These are phyloP conservation scores for Alternaria ventricosa DNA, from an alignment of 2,329 filamentous ascomycete genomes.

Conservation along the genomic window DNA sequence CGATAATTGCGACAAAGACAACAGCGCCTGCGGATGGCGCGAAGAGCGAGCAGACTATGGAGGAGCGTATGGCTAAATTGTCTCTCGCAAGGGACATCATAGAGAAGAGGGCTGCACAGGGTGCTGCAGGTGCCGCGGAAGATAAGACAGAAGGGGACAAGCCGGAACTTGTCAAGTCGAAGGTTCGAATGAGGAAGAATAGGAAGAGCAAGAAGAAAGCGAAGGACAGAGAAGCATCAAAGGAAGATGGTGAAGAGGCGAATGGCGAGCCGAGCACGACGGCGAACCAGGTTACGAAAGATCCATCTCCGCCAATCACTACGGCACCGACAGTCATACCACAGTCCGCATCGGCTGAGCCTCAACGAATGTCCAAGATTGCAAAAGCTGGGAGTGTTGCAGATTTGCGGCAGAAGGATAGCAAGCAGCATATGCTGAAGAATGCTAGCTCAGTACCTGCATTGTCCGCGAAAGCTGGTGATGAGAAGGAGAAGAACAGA, in stretches of 20 bases:
- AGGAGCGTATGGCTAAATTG: conserved; percentile 31
- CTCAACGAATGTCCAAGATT: conserved; percentile 18
- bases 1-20: conserved; percentile 11
- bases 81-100: conserved; percentile 23
- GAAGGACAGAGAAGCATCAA: conserved; percentile 26
- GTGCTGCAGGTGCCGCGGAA: conserved; percentile 1
- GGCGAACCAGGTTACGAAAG: conserved; percentile 7
- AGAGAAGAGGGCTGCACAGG: conserved; percentile 21
- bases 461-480: conserved; percentile 20
- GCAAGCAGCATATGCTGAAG: conserved; percentile 36
- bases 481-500: conserved; percentile 28
- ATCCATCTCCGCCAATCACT: conserved; percentile 5
- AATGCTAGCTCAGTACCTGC: conserved; percentile 35
- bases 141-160: conserved; percentile 9
- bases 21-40: conserved; percentile 5
- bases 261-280: conserved; percentile 15
- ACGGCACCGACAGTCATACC: neutral
- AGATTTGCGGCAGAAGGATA: conserved; percentile 32
- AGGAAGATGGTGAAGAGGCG: conserved; percentile 16
- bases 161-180: conserved; percentile 42
- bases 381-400: conserved; percentile 39
- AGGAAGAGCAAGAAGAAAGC: conserved; percentile 31
- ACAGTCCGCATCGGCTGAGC: neutral
- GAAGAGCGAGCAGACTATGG: conserved; percentile 26
- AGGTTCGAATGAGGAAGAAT: conserved; percentile 44